Evolutionary conservation across 352 stramenopile genomes (phyloP).

Genomic region (Sclerospora graminicola): DNA sequence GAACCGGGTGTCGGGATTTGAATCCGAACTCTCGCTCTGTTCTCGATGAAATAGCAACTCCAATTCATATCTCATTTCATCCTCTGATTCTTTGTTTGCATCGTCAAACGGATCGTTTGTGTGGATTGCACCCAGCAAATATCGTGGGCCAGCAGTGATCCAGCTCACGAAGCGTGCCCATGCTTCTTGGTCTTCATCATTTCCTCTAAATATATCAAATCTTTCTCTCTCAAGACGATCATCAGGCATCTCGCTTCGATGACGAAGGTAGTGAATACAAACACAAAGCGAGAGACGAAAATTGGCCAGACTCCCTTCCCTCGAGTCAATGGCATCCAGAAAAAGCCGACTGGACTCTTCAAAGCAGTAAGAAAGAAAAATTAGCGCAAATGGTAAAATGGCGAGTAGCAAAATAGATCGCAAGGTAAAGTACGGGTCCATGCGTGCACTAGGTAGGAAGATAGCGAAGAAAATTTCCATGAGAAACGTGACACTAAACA

Average conservation of each 20-base stretch:
- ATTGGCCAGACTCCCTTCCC: slow-evolving; percentile 67
- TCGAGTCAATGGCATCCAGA: slow-evolving; percentile 78
- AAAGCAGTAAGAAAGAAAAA: slow-evolving; percentile 82
- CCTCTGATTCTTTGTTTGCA: slow-evolving; percentile 62
- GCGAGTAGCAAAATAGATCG: slow-evolving; percentile 59
- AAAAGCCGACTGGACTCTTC: slow-evolving; percentile 77
- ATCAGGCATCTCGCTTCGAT: slow-evolving; percentile 70
- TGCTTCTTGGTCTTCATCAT: slow-evolving; percentile 51
- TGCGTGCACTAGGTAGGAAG: slow-evolving; percentile 67
- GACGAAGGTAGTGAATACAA: slow-evolving; percentile 78
- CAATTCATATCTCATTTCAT: slow-evolving; percentile 50
- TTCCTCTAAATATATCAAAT: slow-evolving; percentile 34
- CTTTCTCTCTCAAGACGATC: slow-evolving; percentile 51
- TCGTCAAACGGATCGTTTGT: slow-evolving; percentile 68
- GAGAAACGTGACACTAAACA: slow-evolving; percentile 83
- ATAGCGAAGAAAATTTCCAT: slow-evolving; percentile 89
- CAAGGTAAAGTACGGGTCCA: slow-evolving; percentile 60
- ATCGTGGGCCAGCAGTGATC: slow-evolving; percentile 25
- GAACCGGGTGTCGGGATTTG: slow-evolving; percentile 10
- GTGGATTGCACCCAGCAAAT: slow-evolving; percentile 35
- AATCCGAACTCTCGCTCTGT: slow-evolving; percentile 25
- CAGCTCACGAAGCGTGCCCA: slow-evolving; percentile 39
- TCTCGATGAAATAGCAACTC: slow-evolving; percentile 48
- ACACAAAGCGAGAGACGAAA: slow-evolving; percentile 76
- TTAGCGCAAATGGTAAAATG: slow-evolving; percentile 53